Percentiles rank a stretch among this genome's conserved stretches.
Conservation (phyloP, 2,329 filamentous ascomycete genomes). For the Neobulgaria alba region DNA sequence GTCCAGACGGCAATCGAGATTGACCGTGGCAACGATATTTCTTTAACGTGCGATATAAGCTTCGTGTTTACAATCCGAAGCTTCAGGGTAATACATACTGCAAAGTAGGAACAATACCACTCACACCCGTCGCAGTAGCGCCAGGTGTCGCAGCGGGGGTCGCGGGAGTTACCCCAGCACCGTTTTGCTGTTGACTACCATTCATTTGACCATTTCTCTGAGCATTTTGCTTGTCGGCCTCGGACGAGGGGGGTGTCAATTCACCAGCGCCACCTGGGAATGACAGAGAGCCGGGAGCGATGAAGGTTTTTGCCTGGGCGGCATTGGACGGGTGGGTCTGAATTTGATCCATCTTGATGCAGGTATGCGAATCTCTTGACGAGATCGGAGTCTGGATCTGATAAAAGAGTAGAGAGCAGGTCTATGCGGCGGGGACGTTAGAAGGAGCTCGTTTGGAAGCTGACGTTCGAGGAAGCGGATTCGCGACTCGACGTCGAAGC, state of each 20-base stretch:
- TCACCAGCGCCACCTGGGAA: constrained; percentile 81
- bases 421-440: constrained; percentile 22
- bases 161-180: constrained; percentile 74
- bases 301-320: constrained; percentile 91
- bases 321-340: constrained; percentile 88
- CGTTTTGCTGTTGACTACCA: constrained; percentile 49
- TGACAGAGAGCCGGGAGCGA: constrained; percentile 82
- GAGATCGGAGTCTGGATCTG: constrained; percentile 19
- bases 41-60: constrained; percentile 55
- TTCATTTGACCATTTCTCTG: constrained; percentile 42
- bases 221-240: constrained; percentile 51
- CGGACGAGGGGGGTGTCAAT: constrained; percentile 69
- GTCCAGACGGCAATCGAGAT: constrained; percentile 93
- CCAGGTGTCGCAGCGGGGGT: constrained; percentile 82
- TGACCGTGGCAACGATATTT: constrained; percentile 99
- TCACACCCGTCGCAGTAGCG: constrained; percentile 61
- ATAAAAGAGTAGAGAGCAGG: constrained; percentile 19
- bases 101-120: constrained; percentile 85
- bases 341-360: constrained; percentile 65
- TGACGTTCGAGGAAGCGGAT: constrained; percentile 12
- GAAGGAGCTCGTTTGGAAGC: constrained; percentile 12
- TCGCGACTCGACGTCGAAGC: constrained; percentile 12
- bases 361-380: constrained; percentile 17
- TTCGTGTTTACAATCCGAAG: constrained; percentile 31
- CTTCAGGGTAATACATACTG: constrained; percentile 71